Base-by-base conservation (phyloP, 2,329 filamentous ascomycete species). In the Neonectria punicea region DNA sequence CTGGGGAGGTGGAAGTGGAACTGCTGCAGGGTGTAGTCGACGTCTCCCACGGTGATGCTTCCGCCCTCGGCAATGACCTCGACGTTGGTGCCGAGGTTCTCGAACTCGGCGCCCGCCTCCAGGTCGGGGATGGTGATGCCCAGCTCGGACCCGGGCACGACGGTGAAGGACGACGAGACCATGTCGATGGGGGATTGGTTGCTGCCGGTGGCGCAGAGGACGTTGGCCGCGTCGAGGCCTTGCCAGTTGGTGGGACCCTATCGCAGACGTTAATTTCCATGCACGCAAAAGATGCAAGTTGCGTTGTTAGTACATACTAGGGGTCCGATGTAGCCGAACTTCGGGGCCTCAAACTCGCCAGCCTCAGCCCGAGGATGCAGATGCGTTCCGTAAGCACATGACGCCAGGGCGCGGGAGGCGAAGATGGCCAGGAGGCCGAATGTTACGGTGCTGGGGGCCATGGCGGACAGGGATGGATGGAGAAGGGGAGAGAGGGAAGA, bases 1-100 rank as follows among this genome's bases (percentile, higher is more conserved):
- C 85, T 85, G 0, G 87, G 86, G 0, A 85, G 85, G 72, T 89
- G 87, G 77, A 89, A 87, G 75, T 89, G 87, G 78, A 88, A 89
- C 69, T 89, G 87, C 51, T 77, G 77, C 14, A 88, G 78, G 0
- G 68, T 72, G 74, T 83, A 87, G 16, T 78, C 72, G 16, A 75
- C 74, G 32, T 78, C 79, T 2, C 70, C 77, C 25, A 84, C 73
- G 0, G 69, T 77, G 4, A 86, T 80, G 11, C 80, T 83, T 32
- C 85, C 85, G 54, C 83, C 83, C 28, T 81, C 79, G 22, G 83
- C 74, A 5, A 77, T 64, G 49, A 86, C 82, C 72, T 87, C 82
- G 41, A 87, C 79, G 0, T 84, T 87, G 30, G 81, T 82, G 43
- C 85, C 85, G 4, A 86, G 77, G 73, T 87, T 87, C 70, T 85